Evolutionary conservation across 129 eudicot genomes (phyloP).

Genomic region (carrot (Daucus carota)): DH1_v3.0 NC_030382.2:41516001-41516500

Average conservation of each 20-base stretch:
- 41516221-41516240: background rate
- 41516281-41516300: constrained; percentile 5
- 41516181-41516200: constrained; percentile 3
- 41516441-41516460: background rate
- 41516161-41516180: background rate
- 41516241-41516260: background rate
- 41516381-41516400: constrained; percentile 8
- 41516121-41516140: background rate
- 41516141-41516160: background rate
- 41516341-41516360: background rate
- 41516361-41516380: constrained; percentile 10
- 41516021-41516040: no score
- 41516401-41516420: background rate
- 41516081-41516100: no score
- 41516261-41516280: background rate
- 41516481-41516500: constrained; percentile 16
- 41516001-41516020: no score
- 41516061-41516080: no score
- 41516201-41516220: constrained; percentile 20
- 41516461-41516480: constrained; percentile 6
- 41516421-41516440: constrained; percentile 2
- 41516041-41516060: no score
- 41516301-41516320: constrained; percentile 8
- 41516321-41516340: background rate
- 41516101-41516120: background rate